Conservation (phyloP, 208 protist species). For the Wallacemonas rigidus region DNA sequence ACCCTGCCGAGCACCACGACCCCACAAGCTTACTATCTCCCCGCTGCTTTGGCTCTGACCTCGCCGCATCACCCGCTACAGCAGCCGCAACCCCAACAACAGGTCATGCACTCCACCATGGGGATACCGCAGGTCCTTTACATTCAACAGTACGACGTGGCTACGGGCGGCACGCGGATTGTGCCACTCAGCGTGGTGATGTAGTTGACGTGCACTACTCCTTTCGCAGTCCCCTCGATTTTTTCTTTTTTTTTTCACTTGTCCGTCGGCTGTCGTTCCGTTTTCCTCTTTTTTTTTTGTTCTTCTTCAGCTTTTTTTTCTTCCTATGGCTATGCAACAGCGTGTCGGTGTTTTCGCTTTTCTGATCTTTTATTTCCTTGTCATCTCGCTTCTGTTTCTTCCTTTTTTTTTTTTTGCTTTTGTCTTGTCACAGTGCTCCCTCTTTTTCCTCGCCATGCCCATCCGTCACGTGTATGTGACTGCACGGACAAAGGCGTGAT, state of each 20-base stretch:
- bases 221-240: neutral
- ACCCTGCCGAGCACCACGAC: neutral
- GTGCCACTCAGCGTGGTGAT: slow-evolving; percentile 3
- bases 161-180: neutral
- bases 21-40: neutral
- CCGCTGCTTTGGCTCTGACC: neutral
- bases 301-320: neutral
- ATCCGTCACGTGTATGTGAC: too few species aligned
- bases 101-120: neutral
- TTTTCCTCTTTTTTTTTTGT: slow-evolving; percentile 11
- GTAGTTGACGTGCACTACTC: neutral
- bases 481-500: too few species aligned
- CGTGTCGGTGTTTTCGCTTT: neutral
- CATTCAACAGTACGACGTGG: slow-evolving; percentile 10
- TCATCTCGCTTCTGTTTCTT: slow-evolving; percentile 2
- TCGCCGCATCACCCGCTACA: neutral
- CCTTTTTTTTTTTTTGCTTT: slow-evolving; percentile 26
- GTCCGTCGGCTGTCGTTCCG: neutral
- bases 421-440: too few species aligned
- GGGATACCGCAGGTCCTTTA: slow-evolving; percentile 6
- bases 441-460: too few species aligned
- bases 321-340: neutral
- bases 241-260: slow-evolving; percentile 21
- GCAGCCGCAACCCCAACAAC: neutral
- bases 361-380: slow-evolving; percentile 10